These are phyloP conservation scores for Truncatella angustata DNA, from an alignment of 2,329 filamentous ascomycete genomes.

Conservation along the genomic window DNA sequence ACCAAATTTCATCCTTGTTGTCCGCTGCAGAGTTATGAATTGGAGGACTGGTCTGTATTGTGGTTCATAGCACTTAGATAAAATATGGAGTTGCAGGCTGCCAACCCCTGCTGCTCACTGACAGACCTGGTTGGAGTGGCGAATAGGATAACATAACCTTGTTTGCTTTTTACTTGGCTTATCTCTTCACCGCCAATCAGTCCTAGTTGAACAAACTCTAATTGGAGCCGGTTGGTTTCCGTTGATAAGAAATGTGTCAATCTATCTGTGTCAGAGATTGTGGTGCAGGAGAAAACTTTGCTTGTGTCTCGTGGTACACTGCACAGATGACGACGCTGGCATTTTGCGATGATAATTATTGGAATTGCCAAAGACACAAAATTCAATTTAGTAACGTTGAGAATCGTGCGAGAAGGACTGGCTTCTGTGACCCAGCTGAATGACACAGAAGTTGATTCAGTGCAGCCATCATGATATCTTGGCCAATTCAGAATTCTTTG, in stretches of 20 bases:
- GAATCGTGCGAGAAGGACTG: no score
- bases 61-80: not conserved
- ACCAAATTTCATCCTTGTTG: conserved; percentile 14
- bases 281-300: not conserved
- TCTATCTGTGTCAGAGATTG: not conserved
- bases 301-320: not conserved
- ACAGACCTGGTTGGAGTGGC: not conserved
- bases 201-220: conserved; percentile 1
- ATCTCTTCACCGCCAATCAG: conserved; percentile 2
- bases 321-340: not conserved
- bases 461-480: no score
- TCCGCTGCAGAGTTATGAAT: not conserved
- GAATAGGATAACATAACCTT: not conserved
- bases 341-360: no score
- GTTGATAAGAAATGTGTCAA: conserved; percentile 1
- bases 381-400: no score
- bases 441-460: no score
- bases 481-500: no score
- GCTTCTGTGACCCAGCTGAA: no score
- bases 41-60: not conserved
- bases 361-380: no score
- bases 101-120: not conserved
- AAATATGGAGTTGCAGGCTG: not conserved
- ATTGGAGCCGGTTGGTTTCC: conserved; percentile 1
- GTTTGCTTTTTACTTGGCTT: conserved; percentile 1